Evolutionary conservation across 306 rosid species (phyloP), one percentile per base, ranked within the genome.

Genomic region (Prunus fruticosa): DNA sequence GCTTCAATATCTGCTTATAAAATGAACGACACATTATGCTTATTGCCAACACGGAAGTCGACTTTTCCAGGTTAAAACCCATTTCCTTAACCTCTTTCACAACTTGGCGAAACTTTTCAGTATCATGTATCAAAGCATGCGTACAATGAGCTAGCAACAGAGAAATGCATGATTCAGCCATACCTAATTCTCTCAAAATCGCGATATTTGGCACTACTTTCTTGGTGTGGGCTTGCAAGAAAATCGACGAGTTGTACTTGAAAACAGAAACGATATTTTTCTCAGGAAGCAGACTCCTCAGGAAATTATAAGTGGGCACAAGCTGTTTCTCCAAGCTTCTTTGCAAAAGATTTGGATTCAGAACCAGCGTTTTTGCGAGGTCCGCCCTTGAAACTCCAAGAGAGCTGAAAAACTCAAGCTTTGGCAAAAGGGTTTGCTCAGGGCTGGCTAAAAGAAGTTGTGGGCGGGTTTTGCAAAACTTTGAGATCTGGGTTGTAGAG

Each of bases 371-470:
- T 3, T 28, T 62, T 2, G 71, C 53, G 23, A 84, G 79, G 25
- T 67, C 81, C 54, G 32, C 22, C 66, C 7, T 23, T 6, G 85
- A 80, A 38, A 77, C 8, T 15, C 82, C 87, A 7, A 61, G 34
- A 38, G 87, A 80, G 57, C 28, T 30, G 75, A 80, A 72, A 69
- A 80, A 83, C 68, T 76, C 76, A 22, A 83, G 19, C 57, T 83
- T 83, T 23, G 87, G 84, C 54, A 73, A 41, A 56, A 83, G 67
- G 12, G 65, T 79, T 62, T 62, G 6, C 19, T 22, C 60, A 52
- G 73, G 57, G 28, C 76, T 22, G 14, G 76, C n/a, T 41, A 65
- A 30, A 27, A 83, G 87, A 11, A 64, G 20, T 47, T 19, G 11
- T 1, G 81, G 76, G 30, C 50, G 27, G 0, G 2, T 22, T 71